A percentile compares a stretch with the other conserved stretches of the same genome.
phyloP scores from a whole-genome alignment of 164 flowering plant species.

The Tetracentron sinense region DNA sequence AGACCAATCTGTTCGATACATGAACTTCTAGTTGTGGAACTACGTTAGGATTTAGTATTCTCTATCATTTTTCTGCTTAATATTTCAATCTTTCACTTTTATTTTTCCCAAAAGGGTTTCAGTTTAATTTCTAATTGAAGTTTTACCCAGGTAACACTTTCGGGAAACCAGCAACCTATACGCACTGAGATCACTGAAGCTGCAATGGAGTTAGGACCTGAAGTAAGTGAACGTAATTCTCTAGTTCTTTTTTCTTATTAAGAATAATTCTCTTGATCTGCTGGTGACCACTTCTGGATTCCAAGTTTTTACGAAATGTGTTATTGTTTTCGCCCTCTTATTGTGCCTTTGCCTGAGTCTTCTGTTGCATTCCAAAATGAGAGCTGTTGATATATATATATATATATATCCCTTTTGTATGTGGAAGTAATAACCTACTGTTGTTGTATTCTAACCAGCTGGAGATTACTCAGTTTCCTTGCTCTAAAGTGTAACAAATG shows the following conservation, averaged over 20 bases:
- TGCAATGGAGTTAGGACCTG: conserved; percentile 92
- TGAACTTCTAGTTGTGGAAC: too few species aligned
- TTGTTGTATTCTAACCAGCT: not conserved
- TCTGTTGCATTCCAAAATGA: not conserved
- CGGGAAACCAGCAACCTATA: conserved; percentile 91
- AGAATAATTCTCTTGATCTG: too few species aligned
- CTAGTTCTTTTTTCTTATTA: too few species aligned
- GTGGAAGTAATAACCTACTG: not conserved
- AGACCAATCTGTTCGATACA: too few species aligned
- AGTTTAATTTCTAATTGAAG: not conserved
- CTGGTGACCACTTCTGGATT: not conserved
- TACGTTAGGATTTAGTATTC: too few species aligned
- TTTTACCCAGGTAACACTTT: conserved; percentile 65
- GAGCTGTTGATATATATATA: not conserved
- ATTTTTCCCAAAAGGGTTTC: too few species aligned
- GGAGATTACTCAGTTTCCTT: too few species aligned
- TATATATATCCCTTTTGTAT: not conserved
- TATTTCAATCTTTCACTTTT: not conserved
- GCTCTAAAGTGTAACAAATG: too few species aligned
- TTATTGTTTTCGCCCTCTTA: not conserved
- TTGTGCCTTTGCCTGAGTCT: not conserved
- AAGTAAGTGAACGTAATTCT: conserved; percentile 44
- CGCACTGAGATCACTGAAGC: conserved; percentile 95
- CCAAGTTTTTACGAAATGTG: not conserved
- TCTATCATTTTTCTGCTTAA: not conserved